These are phyloP conservation scores for Blastobotrys apis DNA, from an alignment of 1,139 yeast species.

Conservation along the genomic window DNA sequence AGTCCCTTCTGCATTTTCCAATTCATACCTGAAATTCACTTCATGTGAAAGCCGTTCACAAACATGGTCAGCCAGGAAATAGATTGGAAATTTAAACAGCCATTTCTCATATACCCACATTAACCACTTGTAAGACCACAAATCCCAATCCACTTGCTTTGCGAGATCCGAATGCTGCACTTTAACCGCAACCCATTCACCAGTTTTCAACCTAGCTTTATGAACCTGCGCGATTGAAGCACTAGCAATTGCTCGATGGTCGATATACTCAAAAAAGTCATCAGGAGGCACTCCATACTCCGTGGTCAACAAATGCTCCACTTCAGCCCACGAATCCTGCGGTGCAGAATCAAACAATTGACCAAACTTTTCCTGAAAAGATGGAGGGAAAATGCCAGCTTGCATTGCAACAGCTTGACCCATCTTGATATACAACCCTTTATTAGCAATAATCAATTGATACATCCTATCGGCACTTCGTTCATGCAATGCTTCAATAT, in stretches of 20 bases:
- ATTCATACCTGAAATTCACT: constrained; percentile 56
- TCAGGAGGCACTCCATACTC: constrained; percentile 50
- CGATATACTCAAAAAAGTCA: constrained; percentile 45
- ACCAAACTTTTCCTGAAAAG: constrained; percentile 52
- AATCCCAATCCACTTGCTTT: constrained; percentile 55
- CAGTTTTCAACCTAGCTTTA: constrained; percentile 47
- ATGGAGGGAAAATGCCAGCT: constrained; percentile 60
- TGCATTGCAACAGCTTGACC: constrained; percentile 77
- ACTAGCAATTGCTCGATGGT: constrained; percentile 57
- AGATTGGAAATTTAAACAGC: constrained; percentile 61
- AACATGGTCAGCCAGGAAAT: constrained; percentile 53
- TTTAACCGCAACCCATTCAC: constrained; percentile 60
- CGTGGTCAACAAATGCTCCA: constrained; percentile 44
- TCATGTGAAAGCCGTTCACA: constrained; percentile 57
- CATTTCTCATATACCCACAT: constrained; percentile 50
- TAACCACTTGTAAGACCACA: constrained; percentile 51
- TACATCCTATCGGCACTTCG: constrained; percentile 54
- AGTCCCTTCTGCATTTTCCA: constrained; percentile 45
- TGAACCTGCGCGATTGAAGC: constrained; percentile 78
- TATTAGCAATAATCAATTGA: constrained; percentile 51
- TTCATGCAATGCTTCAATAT: constrained; percentile 54
- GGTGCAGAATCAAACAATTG: constrained; percentile 69
- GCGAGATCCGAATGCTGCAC: constrained; percentile 61
- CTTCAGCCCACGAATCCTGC: constrained; percentile 53
- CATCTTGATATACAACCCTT: constrained; percentile 69